Evolutionary conservation across 2,329 filamentous ascomycete genomes (phyloP).

Genomic region (Microcera coccophila): DNA sequence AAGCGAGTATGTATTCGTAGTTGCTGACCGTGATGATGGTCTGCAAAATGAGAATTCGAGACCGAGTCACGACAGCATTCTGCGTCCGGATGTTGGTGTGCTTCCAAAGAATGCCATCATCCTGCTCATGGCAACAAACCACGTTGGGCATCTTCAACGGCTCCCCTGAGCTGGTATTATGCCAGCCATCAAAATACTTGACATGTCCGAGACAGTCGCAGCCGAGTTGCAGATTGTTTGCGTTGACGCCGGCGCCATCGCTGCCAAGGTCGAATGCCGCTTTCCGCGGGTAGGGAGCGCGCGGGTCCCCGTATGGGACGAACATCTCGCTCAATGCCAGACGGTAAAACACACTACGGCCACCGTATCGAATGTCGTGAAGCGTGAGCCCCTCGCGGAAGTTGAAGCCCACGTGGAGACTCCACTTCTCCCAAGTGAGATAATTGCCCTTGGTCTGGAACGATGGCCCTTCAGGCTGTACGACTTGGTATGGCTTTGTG

Average conservation of each 20-base stretch:
- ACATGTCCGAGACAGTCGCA: conserved; percentile 58
- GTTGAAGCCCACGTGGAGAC: conserved; percentile 65
- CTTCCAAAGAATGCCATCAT: conserved; percentile 58
- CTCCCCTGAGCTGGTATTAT: conserved; percentile 29
- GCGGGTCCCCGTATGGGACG: conserved; percentile 55
- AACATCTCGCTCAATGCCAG: conserved; percentile 64
- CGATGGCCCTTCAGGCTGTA: conserved; percentile 31
- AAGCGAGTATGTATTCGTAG: conserved; percentile 53
- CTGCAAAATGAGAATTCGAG: conserved; percentile 55
- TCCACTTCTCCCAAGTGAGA: conserved; percentile 60
- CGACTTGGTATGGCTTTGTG: conserved; percentile 30
- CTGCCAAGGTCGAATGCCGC: conserved; percentile 68
- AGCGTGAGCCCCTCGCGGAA: conserved; percentile 64
- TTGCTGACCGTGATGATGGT: conserved; percentile 61
- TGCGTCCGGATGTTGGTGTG: conserved; percentile 58
- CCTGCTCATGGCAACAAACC: conserved; percentile 35
- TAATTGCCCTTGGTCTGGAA: conserved; percentile 42
- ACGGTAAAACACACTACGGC: conserved; percentile 60
- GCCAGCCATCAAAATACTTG: conserved; percentile 35
- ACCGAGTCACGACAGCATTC: conserved; percentile 51
- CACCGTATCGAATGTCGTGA: conserved; percentile 64
- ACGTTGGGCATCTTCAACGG: conserved; percentile 33
- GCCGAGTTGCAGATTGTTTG: conserved; percentile 63
- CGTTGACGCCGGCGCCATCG: conserved; percentile 59
- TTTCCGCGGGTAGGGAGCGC: conserved; percentile 57